A percentile compares a stretch with the other conserved stretches of the same genome.
Evolutionary conservation across 108 stramenopile genomes (phyloP).

Genomic region (Nannochloropsis salina): DNA sequence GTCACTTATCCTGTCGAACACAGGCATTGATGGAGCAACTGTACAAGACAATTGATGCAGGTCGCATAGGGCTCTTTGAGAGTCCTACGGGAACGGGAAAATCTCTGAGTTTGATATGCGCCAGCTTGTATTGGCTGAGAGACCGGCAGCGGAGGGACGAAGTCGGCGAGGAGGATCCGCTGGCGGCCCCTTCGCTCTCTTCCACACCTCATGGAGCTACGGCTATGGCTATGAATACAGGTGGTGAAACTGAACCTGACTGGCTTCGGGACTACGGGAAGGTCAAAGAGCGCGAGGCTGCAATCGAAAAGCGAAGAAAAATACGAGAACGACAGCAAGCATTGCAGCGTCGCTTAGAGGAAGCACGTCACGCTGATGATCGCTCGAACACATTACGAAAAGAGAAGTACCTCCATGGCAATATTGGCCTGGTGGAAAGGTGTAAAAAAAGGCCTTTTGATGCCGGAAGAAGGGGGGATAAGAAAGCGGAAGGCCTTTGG

Average conservation of each 20-base stretch:
- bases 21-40: constrained; percentile 38
- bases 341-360: constrained; percentile 11
- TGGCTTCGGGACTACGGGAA: constrained; percentile 10
- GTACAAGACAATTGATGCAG: constrained; percentile 44
- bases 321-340: constrained; percentile 30
- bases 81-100: constrained; percentile 60
- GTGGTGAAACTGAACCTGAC: not conserved
- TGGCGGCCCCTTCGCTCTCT: not conserved
- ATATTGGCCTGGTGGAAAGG: constrained; percentile 20
- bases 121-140: constrained; percentile 56
- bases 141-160: constrained; percentile 41
- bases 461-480: not conserved
- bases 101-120: constrained; percentile 56
- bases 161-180: constrained; percentile 20
- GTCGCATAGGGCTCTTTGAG: constrained; percentile 54
- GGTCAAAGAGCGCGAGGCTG: not conserved
- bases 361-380: not conserved
- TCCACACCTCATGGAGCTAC: constrained; percentile 3
- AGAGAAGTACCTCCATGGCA: not conserved
- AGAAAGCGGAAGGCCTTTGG: too few species aligned
- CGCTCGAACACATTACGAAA: not conserved
- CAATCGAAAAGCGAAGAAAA: not conserved
- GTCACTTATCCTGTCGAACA: not conserved
- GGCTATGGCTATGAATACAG: not conserved
- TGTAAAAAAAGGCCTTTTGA: not conserved